Evolutionary conservation across 192 early-diverging fungal genomes (phyloP), one percentile per base, ranked within the genome.

Genomic region (Backusella macrospora): DNA sequence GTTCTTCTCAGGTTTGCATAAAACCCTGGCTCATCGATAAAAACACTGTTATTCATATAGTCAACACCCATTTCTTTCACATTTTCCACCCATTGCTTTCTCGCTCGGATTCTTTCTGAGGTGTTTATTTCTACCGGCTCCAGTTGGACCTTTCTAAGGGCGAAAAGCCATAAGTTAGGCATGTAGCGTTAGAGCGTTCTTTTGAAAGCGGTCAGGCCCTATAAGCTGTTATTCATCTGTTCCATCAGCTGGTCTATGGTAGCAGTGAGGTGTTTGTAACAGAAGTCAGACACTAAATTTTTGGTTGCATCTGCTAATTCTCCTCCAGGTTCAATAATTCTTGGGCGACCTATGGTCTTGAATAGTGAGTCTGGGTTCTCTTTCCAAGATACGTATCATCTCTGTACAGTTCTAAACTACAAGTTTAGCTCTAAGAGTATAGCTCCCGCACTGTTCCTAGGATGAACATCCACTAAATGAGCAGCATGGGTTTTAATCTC

Each of bases 301-400:
- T 23, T 46, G 10, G 66, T 68, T 68, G 62, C 62, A 5, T 63
- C 62, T 45, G 66, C 21, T 13, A 47, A 15, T 47, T 47, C 66
- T 44, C 66, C n/a, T 68, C 47, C 66, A 45, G 66, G 43, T 68
- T 46, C 46, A 48, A 69, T 69, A 9, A 34, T 69, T 37, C 16
- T 66, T 66, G 65, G 65, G 26, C 65, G 65, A 43, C 65, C 65
- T 37, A 66, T 66, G 15, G 38, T 43, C 16, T 66, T 66, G 40
- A 66, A 43, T 1, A 66, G 16, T 12, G 65, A 66, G 38, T 66
- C 65, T 42, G 65, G 65, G 45, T 46, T 46, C 45, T 46, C 45
- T 40, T 66, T 66, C 65, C 65, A 43, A 5, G 38, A n/a, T 1
- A 5, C 42, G 38, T 63, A 63, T 23, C 62, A 63, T 23, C 62